Base-by-base conservation (phyloP, 1,284 basidiomycete species). In the Sporisorium sorghi region DNA sequence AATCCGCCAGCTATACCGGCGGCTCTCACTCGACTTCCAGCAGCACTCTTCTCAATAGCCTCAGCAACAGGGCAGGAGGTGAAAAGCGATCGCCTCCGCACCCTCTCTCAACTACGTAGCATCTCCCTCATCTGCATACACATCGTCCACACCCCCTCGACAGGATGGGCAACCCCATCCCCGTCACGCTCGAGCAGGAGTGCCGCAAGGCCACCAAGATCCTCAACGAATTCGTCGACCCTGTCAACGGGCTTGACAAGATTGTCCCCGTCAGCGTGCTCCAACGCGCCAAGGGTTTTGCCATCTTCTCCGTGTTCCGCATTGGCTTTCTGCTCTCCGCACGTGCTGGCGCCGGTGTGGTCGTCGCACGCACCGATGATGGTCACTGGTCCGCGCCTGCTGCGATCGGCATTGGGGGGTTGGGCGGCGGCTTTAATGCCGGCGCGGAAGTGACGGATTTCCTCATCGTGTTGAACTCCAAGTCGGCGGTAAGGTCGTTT, bases 361-460 rank as follows among this genome's bases (percentile, higher is more conserved):
- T 98, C 26, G 94, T 99, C 49, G 94, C 94, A 5, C 90, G 88
- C 69, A 87, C 94, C 17, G 87, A 90, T 3, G 89, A 97, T 85
- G 96, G 94, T 73, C 87, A 92, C 47, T 98, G 94, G 94, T 94
- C 93, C 47, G 91, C 94, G 26, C 95, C 96, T 4, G 92, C 92
- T 81, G 97, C 95, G 0, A 96, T 98, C 58, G 95, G 94, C 21
- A 91, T 94, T n/a, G 96, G 92, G 5, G 85, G 85, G 42, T 78
- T 84, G 12, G 96, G 96, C 0, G 85, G 97, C 12, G 96, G 96
- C 4, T 88, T 97, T 35, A 95, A 88, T 73, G 84, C 83, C 26
- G 92, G 91, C 19, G 92, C 92, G 61, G 92, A 95, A 84, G 89
- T 97, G 86, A 97, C 96, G 1, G 97, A 99, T 83, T 97, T 98